Base-by-base conservation (phyloP, 2,329 filamentous ascomycete genomes). In the Piedraia hortae region DNA sequence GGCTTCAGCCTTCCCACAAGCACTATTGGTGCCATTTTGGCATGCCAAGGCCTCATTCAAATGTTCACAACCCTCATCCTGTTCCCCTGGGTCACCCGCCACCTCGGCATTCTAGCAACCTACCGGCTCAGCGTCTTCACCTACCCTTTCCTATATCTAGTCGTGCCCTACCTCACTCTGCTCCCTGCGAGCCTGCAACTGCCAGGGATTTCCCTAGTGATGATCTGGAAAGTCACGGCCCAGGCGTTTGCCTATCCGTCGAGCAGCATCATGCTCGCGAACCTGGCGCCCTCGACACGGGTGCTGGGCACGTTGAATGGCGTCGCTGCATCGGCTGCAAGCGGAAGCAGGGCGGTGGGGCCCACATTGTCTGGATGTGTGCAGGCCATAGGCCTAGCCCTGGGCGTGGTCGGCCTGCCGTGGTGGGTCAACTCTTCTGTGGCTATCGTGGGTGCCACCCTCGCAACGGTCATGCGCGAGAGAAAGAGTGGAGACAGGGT, bases 251-350 rank as follows among this genome's bases (percentile, higher is more conserved):
- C 80, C 0, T 93, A 90, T 45, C 85, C 85, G 6, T 74, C 72
- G 36, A 78, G 80, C 33, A 70, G 71, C 6, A 88, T 93, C 26
- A 62, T 97, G 26, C 59, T 90, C 14, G 73, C 77, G 27, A 89
- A 93, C 44, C 70, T 77, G 9, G 73, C 80, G 0, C 75, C 78
- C 0, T 80, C 70, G 5, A 70, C 71, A 25, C 60, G 74, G 21
- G 72, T 88, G 1, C 62, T 93, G 2, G 85, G 85, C 3, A 80
- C 73, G 1, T 71, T 97, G 44, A 93, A 93, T 36, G 85, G 85
- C 10, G 69, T 80, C 7, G 80, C 80, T 1, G 78, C 78, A 14
- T 90, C 80, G 2, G 78, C 75, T 2, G 85, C 85, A 3, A 90
- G 78, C 40, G 51, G 91, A 20, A 80, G 70, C 42, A 63, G 85